These are phyloP conservation scores for Erodium texanum DNA, from an alignment of 441 rosid species.

Conservation along the genomic window DNA sequence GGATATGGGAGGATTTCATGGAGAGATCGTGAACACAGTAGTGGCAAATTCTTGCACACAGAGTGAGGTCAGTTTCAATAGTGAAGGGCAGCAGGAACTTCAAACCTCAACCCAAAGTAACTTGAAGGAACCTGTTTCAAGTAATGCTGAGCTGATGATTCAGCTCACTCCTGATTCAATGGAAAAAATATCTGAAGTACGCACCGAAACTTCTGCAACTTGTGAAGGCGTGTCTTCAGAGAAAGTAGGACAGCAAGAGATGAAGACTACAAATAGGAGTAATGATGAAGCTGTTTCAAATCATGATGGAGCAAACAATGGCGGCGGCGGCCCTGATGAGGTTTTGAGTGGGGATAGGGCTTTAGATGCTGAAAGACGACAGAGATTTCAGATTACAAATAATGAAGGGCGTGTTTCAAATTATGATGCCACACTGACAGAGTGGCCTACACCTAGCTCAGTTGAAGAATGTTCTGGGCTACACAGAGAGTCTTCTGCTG, in stretches of 20 bases:
- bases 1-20: constrained; percentile 12
- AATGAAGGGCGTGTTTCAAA: too few relatives aligned
- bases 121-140: background rate
- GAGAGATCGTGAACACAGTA: constrained; percentile 18
- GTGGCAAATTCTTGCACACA: constrained; percentile 23
- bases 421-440: constrained; percentile 10
- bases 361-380: too few relatives aligned
- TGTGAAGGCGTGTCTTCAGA: constrained; percentile 21
- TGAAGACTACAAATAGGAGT: constrained; percentile 19
- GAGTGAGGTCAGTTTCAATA: constrained; percentile 11
- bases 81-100: constrained; percentile 2
- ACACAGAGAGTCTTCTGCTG: constrained; percentile 25
- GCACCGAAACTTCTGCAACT: background rate
- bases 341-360: too few relatives aligned
- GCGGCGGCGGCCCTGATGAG: too few relatives aligned
- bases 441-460: constrained; percentile 17
- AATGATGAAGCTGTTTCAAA: constrained; percentile 11
- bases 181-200: background rate
- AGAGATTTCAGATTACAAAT: too few relatives aligned
- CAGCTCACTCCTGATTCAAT: background rate
- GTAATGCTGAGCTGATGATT: background rate
- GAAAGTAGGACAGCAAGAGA: constrained; percentile 25
- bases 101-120: background rate
- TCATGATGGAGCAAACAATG: background rate
- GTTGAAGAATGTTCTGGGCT: constrained; percentile 23